A percentile compares a stretch with the other conserved stretches of the same genome.
phyloP scores from a whole-genome alignment of 352 stramenopile species.

The Phytopythium helicoides region DNA sequence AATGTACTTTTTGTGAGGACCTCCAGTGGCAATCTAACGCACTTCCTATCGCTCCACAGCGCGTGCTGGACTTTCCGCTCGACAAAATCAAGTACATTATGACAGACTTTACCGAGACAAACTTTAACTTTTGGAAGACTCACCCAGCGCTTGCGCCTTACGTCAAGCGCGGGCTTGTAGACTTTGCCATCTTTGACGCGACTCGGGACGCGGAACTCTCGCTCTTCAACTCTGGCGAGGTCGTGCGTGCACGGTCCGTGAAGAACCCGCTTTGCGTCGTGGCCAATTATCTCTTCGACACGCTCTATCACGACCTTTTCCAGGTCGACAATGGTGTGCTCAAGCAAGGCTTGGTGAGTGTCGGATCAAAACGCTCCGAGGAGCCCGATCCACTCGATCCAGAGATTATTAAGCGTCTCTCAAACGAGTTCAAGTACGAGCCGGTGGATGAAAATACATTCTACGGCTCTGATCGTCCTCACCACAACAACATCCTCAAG shows the following conservation, averaged over 20 bases:
- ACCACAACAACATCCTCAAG: conserved; percentile 90
- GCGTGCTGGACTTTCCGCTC: conserved; percentile 85
- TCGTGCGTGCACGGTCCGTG: conserved; percentile 47
- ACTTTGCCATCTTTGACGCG: conserved; percentile 94
- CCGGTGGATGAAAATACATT: conserved; percentile 70
- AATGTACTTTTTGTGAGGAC: too few relatives aligned
- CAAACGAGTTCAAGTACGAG: conserved; percentile 88
- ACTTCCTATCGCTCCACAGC: conserved; percentile 20
- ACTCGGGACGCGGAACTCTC: conserved; percentile 83
- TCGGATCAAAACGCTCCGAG: conserved; percentile 63
- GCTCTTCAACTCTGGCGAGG: conserved; percentile 56
- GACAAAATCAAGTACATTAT: conserved; percentile 93
- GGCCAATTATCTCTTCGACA: conserved; percentile 95
- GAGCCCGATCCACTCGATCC: conserved; percentile 88
- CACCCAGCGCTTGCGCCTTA: conserved; percentile 86
- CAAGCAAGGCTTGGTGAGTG: conserved; percentile 90
- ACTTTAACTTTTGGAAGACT: conserved; percentile 93
- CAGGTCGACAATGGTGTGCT: conserved; percentile 82
- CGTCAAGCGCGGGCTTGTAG: conserved; percentile 82
- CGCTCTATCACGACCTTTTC: conserved; percentile 90
- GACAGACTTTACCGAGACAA: conserved; percentile 93
- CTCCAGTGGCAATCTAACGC: neutral
- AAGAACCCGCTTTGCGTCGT: conserved; percentile 90
- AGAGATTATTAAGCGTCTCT: conserved; percentile 92
- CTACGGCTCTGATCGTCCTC: conserved; percentile 65